Evolutionary conservation across 73 alveolate species (phyloP).

Genomic region (Tetrahymena elliotti): DNA sequence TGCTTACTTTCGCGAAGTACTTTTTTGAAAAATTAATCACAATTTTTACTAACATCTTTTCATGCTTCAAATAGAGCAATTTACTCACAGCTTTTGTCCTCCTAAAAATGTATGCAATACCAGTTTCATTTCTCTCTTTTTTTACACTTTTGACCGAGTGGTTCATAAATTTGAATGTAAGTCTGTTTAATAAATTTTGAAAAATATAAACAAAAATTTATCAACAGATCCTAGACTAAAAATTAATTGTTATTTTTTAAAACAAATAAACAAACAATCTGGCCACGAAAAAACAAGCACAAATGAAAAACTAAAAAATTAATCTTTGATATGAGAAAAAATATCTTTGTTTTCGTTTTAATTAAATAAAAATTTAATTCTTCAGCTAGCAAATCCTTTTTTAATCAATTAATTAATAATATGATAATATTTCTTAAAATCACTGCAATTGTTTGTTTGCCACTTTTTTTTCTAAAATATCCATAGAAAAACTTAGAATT

Average conservation of each 20-base stretch:
- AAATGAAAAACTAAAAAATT: background rate
- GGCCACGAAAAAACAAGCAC: background rate
- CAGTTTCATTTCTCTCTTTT: background rate
- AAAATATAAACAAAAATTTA: background rate
- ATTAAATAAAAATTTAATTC: background rate
- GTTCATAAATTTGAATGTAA: background rate
- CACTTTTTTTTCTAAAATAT: background rate
- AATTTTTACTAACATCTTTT: no score
- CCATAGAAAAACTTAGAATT: background rate
- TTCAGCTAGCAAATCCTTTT: background rate
- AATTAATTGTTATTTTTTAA: background rate
- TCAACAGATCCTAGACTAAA: background rate
- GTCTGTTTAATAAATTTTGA: background rate
- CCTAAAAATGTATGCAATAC: background rate
- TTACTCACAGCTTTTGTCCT: background rate
- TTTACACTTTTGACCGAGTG: background rate
- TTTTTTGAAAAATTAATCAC: background rate
- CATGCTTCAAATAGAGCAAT: no score
- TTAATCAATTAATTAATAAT: background rate
- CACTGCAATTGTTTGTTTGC: background rate
- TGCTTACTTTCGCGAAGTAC: background rate
- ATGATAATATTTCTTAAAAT: background rate
- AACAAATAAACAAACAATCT: background rate
- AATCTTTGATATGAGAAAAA: background rate
- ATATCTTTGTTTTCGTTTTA: background rate